Conservation (phyloP, 2,329 filamentous ascomycete species). For the Hypoxylon rubiginosum region DNA sequence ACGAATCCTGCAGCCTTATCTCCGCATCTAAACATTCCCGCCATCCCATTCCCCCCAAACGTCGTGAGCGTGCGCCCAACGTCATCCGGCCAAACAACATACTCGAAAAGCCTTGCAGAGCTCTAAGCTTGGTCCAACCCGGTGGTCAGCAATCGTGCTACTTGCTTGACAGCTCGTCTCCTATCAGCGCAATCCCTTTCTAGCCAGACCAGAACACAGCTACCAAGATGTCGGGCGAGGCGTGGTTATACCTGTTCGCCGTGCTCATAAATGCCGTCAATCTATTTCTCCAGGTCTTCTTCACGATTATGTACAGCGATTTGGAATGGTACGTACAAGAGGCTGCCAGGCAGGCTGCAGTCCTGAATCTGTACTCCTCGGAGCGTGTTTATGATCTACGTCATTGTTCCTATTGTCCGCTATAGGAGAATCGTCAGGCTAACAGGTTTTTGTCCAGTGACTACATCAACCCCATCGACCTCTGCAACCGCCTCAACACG, state of each 20-base stretch:
- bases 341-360: background rate
- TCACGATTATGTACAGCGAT: constrained; percentile 99
- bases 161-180: constrained; percentile 7
- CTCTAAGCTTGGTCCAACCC: constrained; percentile 10
- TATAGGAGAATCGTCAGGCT: constrained; percentile 40
- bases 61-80: constrained; percentile 25
- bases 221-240: constrained; percentile 89
- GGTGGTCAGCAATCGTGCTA: constrained; percentile 2
- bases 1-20: constrained; percentile 39
- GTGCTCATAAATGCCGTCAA: constrained; percentile 99
- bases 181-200: constrained; percentile 8
- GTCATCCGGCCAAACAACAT: constrained; percentile 11
- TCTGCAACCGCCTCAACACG: constrained; percentile 99
- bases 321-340: constrained; percentile 86
- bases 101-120: constrained; percentile 6
- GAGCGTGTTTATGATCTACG: constrained; percentile 40
- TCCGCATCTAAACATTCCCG: constrained; percentile 33
- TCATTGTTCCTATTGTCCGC: constrained; percentile 39
- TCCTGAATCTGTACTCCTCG: constrained; percentile 19
- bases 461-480: constrained; percentile 99
- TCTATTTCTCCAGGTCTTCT: constrained; percentile 99
- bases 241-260: constrained; percentile 97
- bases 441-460: constrained; percentile 71
- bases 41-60: constrained; percentile 16
- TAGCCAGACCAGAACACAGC: constrained; percentile 26